Conservation (phyloP, 495 filamentous ascomycete genomes). For the Bombardia bombarda region DNA sequence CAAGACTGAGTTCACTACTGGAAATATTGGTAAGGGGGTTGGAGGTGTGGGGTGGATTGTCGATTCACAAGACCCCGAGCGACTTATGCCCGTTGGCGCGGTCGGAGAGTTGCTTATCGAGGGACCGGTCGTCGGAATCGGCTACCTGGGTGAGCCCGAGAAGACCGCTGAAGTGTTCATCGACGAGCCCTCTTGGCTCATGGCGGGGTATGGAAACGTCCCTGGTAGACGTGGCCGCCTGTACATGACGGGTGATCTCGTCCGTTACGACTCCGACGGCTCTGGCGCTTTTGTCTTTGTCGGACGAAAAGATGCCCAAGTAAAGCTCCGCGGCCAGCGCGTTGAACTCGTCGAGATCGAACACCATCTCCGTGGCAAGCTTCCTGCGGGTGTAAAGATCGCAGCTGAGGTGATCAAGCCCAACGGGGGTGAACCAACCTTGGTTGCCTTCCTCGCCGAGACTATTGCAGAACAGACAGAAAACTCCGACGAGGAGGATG, state of each 20-base stretch:
- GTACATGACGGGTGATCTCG: conserved; percentile 63
- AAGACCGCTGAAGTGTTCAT: conserved; percentile 43
- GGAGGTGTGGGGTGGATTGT: conserved; percentile 48
- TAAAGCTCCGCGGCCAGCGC: conserved; percentile 59
- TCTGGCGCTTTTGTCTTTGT: conserved; percentile 46
- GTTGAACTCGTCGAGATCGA: conserved; percentile 63
- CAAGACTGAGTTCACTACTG: conserved; percentile 10
- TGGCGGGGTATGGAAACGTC: conserved; percentile 25
- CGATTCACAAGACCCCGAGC: conserved; percentile 42
- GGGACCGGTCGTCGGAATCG: conserved; percentile 44
- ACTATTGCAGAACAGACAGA: conserved; percentile 11
- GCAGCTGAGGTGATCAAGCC: conserved; percentile 38
- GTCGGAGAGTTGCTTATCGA: conserved; percentile 58
- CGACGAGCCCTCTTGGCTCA: conserved; percentile 41
- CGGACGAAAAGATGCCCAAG: conserved; percentile 55
- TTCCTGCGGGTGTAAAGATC: conserved; percentile 25
- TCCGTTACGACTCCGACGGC: conserved; percentile 50
- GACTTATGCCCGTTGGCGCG: conserved; percentile 48
- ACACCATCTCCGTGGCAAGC: conserved; percentile 37
- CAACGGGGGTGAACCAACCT: conserved; percentile 26
- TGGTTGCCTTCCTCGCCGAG: conserved; percentile 34
- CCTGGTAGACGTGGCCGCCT: conserved; percentile 42
- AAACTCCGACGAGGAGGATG: conserved; percentile 5
- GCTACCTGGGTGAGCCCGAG: conserved; percentile 40
- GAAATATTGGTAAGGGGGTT: conserved; percentile 36